Evolutionary conservation across 2,329 filamentous ascomycete species (phyloP).

Genomic region (Purpureocillium takamizusanense): DNA sequence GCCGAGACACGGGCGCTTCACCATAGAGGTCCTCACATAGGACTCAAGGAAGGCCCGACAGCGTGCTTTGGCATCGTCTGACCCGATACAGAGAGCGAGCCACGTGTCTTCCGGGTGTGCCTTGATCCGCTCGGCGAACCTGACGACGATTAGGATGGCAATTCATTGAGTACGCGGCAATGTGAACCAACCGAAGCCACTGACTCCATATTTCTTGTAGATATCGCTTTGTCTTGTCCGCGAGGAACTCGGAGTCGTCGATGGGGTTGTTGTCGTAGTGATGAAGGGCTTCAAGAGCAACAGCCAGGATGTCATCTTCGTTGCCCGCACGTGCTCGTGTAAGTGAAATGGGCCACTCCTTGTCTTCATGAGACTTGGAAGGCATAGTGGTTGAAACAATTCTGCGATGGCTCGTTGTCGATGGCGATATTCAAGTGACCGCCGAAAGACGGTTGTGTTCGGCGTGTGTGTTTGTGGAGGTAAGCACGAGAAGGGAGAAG

Average conservation of each 20-base stretch:
- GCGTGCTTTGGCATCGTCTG: background rate
- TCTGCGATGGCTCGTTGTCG: background rate
- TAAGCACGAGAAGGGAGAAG: too few relatives aligned
- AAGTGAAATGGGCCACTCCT: background rate
- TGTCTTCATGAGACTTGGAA: background rate
- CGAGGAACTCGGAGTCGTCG: background rate
- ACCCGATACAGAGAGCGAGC: background rate
- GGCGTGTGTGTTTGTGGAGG: too few relatives aligned
- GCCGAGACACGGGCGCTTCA: background rate
- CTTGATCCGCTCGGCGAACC: background rate
- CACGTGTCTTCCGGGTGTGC: background rate
- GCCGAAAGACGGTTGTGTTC: too few relatives aligned
- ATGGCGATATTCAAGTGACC: too few relatives aligned
- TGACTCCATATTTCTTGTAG: background rate
- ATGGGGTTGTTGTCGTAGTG: background rate
- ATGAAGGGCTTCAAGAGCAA: background rate
- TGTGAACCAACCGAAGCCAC: background rate
- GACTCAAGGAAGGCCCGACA: background rate
- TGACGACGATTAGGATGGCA: background rate
- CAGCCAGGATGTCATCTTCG: background rate
- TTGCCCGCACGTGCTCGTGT: background rate
- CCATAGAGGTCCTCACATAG: background rate
- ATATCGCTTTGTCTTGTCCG: background rate
- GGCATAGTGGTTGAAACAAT: background rate
- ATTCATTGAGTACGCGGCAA: background rate